A percentile compares a stretch with the other conserved stretches of the same genome.
Evolutionary conservation across 805 yeast species (phyloP).

Genomic region (Starmerella etchellsii): DNA sequence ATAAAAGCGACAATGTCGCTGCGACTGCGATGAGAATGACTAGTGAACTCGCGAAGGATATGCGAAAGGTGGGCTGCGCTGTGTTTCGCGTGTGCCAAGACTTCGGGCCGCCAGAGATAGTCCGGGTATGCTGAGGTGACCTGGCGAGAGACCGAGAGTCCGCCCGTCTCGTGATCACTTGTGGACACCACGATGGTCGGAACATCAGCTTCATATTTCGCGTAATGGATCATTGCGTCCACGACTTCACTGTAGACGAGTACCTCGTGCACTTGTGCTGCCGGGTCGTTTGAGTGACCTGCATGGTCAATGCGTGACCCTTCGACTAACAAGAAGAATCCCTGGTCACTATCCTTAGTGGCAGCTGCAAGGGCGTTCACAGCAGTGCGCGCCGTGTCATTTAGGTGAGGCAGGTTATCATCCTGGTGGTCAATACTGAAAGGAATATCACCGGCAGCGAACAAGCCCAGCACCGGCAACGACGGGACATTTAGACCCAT

Average conservation of each 20-base stretch:
- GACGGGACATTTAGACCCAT: constrained; percentile 45
- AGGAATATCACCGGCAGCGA: constrained; percentile 70
- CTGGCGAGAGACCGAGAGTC: constrained; percentile 78
- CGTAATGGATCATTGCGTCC: constrained; percentile 57
- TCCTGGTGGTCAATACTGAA: constrained; percentile 67
- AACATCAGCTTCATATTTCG: constrained; percentile 37
- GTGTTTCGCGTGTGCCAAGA: constrained; percentile 51
- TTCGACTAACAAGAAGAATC: constrained; percentile 77
- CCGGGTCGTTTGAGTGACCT: constrained; percentile 88
- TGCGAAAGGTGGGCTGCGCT: constrained; percentile 59
- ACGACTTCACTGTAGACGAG: constrained; percentile 78
- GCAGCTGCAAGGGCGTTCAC: constrained; percentile 54
- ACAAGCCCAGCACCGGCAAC: constrained; percentile 63
- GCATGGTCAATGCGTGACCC: constrained; percentile 94
- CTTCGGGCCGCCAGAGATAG: constrained; percentile 77
- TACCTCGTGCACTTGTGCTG: constrained; percentile 85
- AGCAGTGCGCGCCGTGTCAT: constrained; percentile 67
- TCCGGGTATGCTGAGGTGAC: constrained; percentile 59
- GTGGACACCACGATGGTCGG: constrained; percentile 74
- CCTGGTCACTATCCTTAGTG: constrained; percentile 58
- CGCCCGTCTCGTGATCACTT: constrained; percentile 95
- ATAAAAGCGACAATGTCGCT: constrained; percentile 31
- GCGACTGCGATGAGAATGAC: constrained; percentile 10
- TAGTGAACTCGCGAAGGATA: constrained; percentile 31
- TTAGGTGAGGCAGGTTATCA: constrained; percentile 49